Base-by-base conservation (phyloP, 2,329 filamentous ascomycete species). In the Colletotrichum sp. region DNA sequence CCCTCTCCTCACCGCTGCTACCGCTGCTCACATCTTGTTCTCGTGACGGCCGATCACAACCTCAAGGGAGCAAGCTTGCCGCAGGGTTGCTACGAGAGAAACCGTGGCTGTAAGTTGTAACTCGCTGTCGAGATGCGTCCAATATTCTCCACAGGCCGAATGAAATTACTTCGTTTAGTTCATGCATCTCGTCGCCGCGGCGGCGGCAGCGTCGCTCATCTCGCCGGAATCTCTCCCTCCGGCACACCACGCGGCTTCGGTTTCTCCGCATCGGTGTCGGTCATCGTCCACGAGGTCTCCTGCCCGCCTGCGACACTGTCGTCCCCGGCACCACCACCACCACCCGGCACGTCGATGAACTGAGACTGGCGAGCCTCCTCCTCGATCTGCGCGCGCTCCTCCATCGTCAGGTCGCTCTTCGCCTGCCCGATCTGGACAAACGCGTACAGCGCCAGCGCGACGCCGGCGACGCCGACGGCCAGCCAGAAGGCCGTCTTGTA, bases 401-500 rank as follows among this genome's bases (percentile, higher is more conserved):
- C 78, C 63, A 78, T 30, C 9, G 78, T 79, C 18, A 79, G 44
- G 26, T 79, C 77, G 71, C 78, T 78, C 72, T 78, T 78, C 1
- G 78, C 78, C n/a, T 68, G 68, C 8, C 78, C 79, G 55, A 78
- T 77, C 13, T 70, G 84, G 6, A 93, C 89, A 52, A 90, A 92
- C 0, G 90, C 83, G 72, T 93, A 88, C 16, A 94, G 82, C 0
- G 85, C 16, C 70, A 94, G 77, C 1, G 90, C 88, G 1, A 89
- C 78, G 5, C 82, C 86, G 0, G 92, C 89, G 66, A 90, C 86
- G 2, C 87, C 92, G 26, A 92, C 87, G 68, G 92, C 90, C 28
- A 93, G 91, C 92, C 93, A 94, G 78, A 95, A 94, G 0, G 90
- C 92, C 28, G 90, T 89, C 81, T 92, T 90, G 81, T 94, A 94